phyloP scores from a whole-genome alignment of 2,329 filamentous ascomycete species.

The Sclerotinia spermophila region DNA sequence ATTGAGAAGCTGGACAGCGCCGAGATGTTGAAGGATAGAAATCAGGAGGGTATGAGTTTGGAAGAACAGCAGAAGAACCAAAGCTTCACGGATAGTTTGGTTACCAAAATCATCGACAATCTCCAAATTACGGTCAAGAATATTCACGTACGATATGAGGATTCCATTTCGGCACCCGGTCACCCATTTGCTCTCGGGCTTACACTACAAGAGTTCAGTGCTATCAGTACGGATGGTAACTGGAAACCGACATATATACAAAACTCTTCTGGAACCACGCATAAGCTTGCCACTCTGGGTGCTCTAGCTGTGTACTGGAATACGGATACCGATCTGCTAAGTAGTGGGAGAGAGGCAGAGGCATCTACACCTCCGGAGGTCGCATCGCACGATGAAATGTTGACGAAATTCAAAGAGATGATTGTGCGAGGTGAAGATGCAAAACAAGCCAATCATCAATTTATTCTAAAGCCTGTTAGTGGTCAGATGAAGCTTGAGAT shows the following conservation, averaged over 20 bases:
- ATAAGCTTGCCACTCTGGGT: constrained; percentile 89
- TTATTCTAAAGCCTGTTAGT: constrained; percentile 92
- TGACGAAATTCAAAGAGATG: constrained; percentile 72
- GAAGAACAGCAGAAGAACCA: constrained; percentile 98
- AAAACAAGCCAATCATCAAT: constrained; percentile 65
- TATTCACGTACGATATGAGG: constrained; percentile 96
- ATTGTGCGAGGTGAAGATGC: constrained; percentile 68
- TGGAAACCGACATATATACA: constrained; percentile 98
- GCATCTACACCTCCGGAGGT: constrained; percentile 54
- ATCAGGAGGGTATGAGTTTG: constrained; percentile 84
- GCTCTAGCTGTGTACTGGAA: constrained; percentile 97
- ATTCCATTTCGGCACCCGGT: constrained; percentile 89
- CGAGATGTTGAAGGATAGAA: constrained; percentile 88
- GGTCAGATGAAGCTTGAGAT: constrained; percentile 92
- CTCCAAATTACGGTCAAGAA: constrained; percentile 97
- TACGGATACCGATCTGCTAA: constrained; percentile 81
- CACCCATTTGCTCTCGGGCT: constrained; percentile 93
- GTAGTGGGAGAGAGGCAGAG: constrained; percentile 71
- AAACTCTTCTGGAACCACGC: constrained; percentile 74
- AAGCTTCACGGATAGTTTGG: constrained; percentile 91
- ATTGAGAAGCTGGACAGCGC: constrained; percentile 98
- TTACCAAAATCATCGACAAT: constrained; percentile 97
- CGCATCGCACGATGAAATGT: constrained; percentile 70
- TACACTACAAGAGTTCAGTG: constrained; percentile 93
- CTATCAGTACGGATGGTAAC: constrained; percentile 88